Conservation (phyloP, 2,329 filamentous ascomycete genomes). For the Pseudogymnoascus sp. region DNA sequence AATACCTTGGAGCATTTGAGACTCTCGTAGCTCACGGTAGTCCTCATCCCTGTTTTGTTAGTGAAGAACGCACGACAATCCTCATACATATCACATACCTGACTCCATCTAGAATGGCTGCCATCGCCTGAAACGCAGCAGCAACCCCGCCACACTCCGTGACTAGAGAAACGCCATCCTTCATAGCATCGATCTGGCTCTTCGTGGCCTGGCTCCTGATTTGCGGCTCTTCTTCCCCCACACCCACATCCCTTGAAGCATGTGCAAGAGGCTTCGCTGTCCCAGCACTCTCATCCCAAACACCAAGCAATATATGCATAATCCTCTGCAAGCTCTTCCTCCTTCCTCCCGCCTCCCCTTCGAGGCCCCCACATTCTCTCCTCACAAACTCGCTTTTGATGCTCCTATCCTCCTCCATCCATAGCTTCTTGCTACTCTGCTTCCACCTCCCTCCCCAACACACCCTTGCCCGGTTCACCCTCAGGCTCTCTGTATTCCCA, state of each 20-base stretch:
- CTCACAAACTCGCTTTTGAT: slow-evolving; percentile 49
- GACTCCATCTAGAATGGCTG: slow-evolving; percentile 23
- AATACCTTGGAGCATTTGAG: slow-evolving; percentile 8
- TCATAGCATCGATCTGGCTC: slow-evolving; percentile 52
- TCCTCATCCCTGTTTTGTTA: slow-evolving; percentile 28
- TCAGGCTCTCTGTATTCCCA: slow-evolving; percentile 73
- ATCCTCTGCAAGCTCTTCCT: slow-evolving; percentile 49
- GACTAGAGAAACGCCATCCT: slow-evolving; percentile 43
- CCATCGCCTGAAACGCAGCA: slow-evolving; percentile 24
- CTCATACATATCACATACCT: slow-evolving; percentile 24
- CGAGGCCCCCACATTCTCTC: slow-evolving; percentile 38
- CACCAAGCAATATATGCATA: slow-evolving; percentile 56
- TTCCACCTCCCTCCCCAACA: slow-evolving; percentile 73
- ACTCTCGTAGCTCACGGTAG: slow-evolving; percentile 26
- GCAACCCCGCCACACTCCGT: slow-evolving; percentile 36
- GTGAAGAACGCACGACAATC: slow-evolving; percentile 41
- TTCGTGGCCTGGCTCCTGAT: slow-evolving; percentile 40
- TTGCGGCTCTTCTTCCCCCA: slow-evolving; percentile 37
- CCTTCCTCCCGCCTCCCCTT: slow-evolving; percentile 33
- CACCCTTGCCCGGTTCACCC: slow-evolving; percentile 65
- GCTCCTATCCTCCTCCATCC: slow-evolving; percentile 56
- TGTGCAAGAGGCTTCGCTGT: slow-evolving; percentile 24
- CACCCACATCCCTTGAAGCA: slow-evolving; percentile 20
- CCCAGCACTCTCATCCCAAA: slow-evolving; percentile 62
- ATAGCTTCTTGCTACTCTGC: slow-evolving; percentile 44